phyloP scores from a whole-genome alignment of 1,284 basidiomycete species.

The Apiotrichum veenhuisii region DNA sequence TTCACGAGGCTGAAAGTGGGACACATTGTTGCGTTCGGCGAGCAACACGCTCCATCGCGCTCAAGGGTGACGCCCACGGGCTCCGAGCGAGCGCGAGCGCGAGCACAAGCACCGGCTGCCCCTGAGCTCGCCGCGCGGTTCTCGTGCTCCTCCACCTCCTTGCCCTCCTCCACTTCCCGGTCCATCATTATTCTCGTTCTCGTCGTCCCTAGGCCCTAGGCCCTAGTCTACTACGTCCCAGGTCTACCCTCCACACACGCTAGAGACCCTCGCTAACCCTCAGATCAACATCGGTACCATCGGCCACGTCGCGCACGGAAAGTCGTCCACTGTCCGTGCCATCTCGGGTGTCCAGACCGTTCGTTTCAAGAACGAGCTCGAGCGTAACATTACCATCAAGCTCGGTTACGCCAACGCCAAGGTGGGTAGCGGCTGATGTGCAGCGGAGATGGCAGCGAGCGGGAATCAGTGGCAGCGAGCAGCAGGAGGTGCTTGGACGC shows the following conservation, averaged over 20 bases:
- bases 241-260: too few relatives aligned
- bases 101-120: too few relatives aligned
- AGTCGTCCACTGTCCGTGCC: constrained; percentile 97
- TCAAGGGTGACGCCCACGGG: too few relatives aligned
- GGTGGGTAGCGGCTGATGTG: constrained; percentile 53
- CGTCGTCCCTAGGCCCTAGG: background rate
- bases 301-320: constrained; percentile 96
- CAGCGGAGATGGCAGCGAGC: background rate
- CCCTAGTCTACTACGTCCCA: background rate
- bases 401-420: constrained; percentile 97
- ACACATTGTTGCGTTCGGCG: too few relatives aligned
- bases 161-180: too few relatives aligned
- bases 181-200: background rate
- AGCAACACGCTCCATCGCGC: too few relatives aligned
- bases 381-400: constrained; percentile 98
- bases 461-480: too few relatives aligned
- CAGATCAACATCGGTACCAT: constrained; percentile 67
- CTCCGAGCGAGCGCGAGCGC: too few relatives aligned
- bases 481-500: too few relatives aligned
- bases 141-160: too few relatives aligned
- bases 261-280: background rate
- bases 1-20: too few relatives aligned
- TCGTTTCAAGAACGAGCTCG: constrained; percentile 97
- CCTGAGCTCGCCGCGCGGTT: too few relatives aligned
- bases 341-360: constrained; percentile 99